Evolutionary conservation across 306 rosid species (phyloP).

Genomic region (Morella rubra): DNA sequence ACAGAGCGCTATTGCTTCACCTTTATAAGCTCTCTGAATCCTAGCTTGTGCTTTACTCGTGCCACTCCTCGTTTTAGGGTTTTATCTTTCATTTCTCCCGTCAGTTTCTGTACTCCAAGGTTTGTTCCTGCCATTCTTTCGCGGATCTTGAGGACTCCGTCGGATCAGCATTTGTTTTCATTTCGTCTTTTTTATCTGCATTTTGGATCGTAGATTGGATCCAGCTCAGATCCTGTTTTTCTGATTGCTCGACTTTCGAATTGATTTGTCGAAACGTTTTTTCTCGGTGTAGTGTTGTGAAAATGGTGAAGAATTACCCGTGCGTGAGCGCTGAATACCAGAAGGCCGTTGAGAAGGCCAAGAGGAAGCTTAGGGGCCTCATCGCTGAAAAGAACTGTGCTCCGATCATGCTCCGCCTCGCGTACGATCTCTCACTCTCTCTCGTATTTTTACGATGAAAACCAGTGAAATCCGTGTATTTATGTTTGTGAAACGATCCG

Average conservation of each 20-base stretch:
- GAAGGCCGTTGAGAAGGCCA: constrained; percentile 82
- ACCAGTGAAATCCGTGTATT: neutral
- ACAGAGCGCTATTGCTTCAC: neutral
- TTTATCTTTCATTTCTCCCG: neutral
- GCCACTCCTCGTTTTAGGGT: constrained; percentile 27
- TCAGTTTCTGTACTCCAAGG: constrained; percentile 16
- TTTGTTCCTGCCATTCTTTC: constrained; percentile 1
- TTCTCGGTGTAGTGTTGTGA: constrained; percentile 16
- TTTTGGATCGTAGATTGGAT: neutral
- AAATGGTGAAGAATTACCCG: constrained; percentile 88
- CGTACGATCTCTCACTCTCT: constrained; percentile 42
- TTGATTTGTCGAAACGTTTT: neutral
- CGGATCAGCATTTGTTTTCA: neutral
- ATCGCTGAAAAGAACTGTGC: constrained; percentile 93
- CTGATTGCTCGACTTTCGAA: neutral
- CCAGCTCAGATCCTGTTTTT: neutral
- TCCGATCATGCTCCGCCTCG: constrained; percentile 84
- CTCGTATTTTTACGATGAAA: neutral
- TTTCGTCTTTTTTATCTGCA: neutral
- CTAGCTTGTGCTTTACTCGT: constrained; percentile 28
- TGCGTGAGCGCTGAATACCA: constrained; percentile 70
- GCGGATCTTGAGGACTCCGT: neutral
- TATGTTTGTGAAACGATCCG: neutral
- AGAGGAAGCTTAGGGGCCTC: constrained; percentile 82
- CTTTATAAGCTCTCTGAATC: neutral